Percentiles rank a stretch among this genome's conserved stretches.
phyloP scores from a whole-genome alignment of 2,329 filamentous ascomycete genomes.

The Alternaria infectoria region DNA sequence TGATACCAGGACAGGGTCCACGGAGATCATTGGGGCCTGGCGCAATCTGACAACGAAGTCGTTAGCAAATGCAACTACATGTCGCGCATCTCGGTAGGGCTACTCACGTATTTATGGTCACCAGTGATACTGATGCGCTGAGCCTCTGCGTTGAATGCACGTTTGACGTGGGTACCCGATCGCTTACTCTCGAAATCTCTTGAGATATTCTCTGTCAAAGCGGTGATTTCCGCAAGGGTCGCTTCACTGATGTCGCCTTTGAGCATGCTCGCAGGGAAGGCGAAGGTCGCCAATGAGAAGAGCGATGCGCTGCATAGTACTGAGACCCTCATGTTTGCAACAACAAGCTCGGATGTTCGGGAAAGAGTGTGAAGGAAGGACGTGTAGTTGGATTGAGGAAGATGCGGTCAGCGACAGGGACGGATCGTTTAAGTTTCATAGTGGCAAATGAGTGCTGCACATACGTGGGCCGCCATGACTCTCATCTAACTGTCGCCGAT shows the following conservation, averaged over 20 bases:
- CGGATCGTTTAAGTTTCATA: neutral
- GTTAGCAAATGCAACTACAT: neutral
- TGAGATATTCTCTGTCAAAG: slow-evolving; percentile 16
- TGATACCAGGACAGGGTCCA: slow-evolving; percentile 11
- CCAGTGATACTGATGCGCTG: slow-evolving; percentile 19
- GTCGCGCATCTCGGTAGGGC: neutral
- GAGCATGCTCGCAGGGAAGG: slow-evolving; percentile 20
- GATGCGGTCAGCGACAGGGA: neutral
- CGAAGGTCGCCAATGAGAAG: slow-evolving; percentile 14
- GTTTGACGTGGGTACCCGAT: slow-evolving; percentile 5
- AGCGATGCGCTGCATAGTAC: slow-evolving; percentile 16
- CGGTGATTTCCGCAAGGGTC: slow-evolving; percentile 16
- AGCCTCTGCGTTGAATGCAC: slow-evolving; percentile 19
- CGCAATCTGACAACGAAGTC: slow-evolving; percentile 2
- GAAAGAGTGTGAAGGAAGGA: slow-evolving; percentile 1
- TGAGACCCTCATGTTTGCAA: slow-evolving; percentile 15
- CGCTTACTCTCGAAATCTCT: slow-evolving; percentile 12
- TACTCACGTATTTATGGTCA: slow-evolving; percentile 16
- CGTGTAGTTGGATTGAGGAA: neutral
- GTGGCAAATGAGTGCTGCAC: neutral
- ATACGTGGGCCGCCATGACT: neutral
- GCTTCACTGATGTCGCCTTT: slow-evolving; percentile 14
- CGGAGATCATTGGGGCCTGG: slow-evolving; percentile 10
- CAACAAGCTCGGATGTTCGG: neutral
- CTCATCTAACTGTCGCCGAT: neutral